Evolutionary conservation across 768 basidiomycete species (phyloP).

Genomic region (Astraeus odoratus): DNA sequence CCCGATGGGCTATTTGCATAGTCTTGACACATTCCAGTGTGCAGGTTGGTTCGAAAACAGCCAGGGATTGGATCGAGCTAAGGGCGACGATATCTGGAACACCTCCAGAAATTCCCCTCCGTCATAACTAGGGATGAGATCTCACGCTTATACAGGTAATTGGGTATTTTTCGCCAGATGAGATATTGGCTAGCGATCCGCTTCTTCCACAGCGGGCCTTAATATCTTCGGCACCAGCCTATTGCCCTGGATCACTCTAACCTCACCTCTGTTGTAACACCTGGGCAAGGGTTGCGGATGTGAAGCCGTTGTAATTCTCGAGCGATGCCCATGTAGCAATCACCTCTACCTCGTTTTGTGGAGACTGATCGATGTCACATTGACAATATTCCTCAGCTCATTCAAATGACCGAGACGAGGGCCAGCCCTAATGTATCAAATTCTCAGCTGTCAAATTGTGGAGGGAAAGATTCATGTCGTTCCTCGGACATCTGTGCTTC

Average conservation of each 20-base stretch:
- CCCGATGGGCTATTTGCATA: too few relatives aligned
- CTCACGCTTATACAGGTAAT: too few relatives aligned
- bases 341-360: background rate
- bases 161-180: too few relatives aligned
- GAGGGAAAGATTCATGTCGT: background rate
- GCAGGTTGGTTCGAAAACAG: too few relatives aligned
- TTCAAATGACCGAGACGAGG: background rate
- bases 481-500: background rate
- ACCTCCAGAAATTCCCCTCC: too few relatives aligned
- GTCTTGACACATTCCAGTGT: too few relatives aligned
- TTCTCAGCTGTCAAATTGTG: background rate
- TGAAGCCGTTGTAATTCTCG: background rate
- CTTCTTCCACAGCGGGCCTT: background rate
- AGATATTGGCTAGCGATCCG: background rate
- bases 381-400: background rate
- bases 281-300: constrained; percentile 2
- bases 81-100: too few relatives aligned
- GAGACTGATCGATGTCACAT: background rate
- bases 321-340: background rate
- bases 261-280: background rate
- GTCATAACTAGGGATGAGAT: too few relatives aligned
- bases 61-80: too few relatives aligned
- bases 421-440: too few relatives aligned
- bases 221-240: background rate
- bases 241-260: background rate